These are phyloP conservation scores for Asterionellopsis glacialis DNA, from an alignment of 108 stramenopile species.

Conservation along the genomic window DNA sequence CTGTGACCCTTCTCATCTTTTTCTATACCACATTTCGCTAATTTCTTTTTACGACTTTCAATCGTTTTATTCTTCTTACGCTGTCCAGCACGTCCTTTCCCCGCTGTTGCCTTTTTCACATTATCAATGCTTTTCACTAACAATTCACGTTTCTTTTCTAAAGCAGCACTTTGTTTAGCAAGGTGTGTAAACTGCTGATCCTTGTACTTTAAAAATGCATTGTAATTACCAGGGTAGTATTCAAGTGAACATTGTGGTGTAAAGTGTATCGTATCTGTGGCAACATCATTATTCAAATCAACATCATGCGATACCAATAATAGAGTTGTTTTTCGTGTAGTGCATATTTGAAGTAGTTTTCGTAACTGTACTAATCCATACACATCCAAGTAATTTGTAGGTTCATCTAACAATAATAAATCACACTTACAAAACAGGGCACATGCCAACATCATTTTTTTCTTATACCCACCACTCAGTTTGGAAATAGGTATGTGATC, in stretches of 20 bases:
- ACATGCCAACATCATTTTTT: slow-evolving; percentile 56
- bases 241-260: slow-evolving; percentile 45
- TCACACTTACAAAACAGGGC: slow-evolving; percentile 36
- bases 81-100: slow-evolving; percentile 26
- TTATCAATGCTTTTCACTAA: slow-evolving; percentile 60
- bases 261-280: slow-evolving; percentile 88
- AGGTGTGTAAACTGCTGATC: slow-evolving; percentile 48
- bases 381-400: slow-evolving; percentile 80
- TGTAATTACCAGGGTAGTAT: slow-evolving; percentile 92
- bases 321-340: slow-evolving; percentile 46
- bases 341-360: slow-evolving; percentile 46
- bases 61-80: slow-evolving; percentile 54
- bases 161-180: slow-evolving; percentile 34
- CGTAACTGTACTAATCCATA: slow-evolving; percentile 74
- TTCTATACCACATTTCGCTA: slow-evolving; percentile 65
- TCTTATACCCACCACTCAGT: slow-evolving; percentile 54
- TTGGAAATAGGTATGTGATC: slow-evolving; percentile 16
- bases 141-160: slow-evolving; percentile 59
- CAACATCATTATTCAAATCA: slow-evolving; percentile 86
- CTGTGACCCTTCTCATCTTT: slow-evolving; percentile 56
- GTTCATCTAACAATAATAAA: slow-evolving; percentile 73
- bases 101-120: slow-evolving; percentile 52
- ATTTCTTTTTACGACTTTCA: slow-evolving; percentile 52
- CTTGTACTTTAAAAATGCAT: slow-evolving; percentile 56
- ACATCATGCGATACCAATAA: slow-evolving; percentile 94